These are phyloP conservation scores for Platanus orientalis DNA, from an alignment of 164 flowering plant genomes.

Conservation along the genomic window DNA sequence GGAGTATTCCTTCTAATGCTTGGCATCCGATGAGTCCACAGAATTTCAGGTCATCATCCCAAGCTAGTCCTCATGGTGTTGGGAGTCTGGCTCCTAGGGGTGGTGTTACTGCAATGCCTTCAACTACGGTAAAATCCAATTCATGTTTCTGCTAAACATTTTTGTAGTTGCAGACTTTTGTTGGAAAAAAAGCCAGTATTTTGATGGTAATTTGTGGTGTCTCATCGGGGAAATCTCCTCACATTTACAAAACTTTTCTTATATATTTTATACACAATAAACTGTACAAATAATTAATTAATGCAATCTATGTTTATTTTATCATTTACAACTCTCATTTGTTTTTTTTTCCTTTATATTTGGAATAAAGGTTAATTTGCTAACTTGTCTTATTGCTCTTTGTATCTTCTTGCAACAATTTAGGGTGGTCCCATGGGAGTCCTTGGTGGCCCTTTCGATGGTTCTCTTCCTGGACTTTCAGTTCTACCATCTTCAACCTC, in stretches of 20 bases:
- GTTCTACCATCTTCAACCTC: conserved; percentile 31
- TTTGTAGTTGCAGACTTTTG: neutral
- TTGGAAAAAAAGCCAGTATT: too few species aligned
- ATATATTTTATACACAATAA: too few species aligned
- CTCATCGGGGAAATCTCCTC: too few species aligned
- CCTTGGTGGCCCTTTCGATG: conserved; percentile 26
- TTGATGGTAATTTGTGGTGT: too few species aligned
- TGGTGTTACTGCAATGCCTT: conserved; percentile 26
- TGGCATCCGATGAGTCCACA: conserved; percentile 55
- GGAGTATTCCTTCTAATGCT: conserved; percentile 33
- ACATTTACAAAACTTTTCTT: too few species aligned
- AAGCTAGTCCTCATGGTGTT: conserved; percentile 31
- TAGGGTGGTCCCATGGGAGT: conserved; percentile 27
- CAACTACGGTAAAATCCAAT: conserved; percentile 28
- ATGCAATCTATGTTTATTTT: too few species aligned
- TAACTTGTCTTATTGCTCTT: neutral
- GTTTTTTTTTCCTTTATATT: too few species aligned
- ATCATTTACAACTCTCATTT: too few species aligned
- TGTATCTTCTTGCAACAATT: too few species aligned
- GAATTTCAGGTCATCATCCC: conserved; percentile 30
- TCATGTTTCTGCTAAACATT: neutral
- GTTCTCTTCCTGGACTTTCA: conserved; percentile 22
- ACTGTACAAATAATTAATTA: too few species aligned
- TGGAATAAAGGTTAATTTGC: too few species aligned
- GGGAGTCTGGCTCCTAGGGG: conserved; percentile 39